Evolutionary conservation across 345 rosid genomes (phyloP), one percentile per base, ranked within the genome.

Genomic region (Arabidopsis suecica): DNA sequence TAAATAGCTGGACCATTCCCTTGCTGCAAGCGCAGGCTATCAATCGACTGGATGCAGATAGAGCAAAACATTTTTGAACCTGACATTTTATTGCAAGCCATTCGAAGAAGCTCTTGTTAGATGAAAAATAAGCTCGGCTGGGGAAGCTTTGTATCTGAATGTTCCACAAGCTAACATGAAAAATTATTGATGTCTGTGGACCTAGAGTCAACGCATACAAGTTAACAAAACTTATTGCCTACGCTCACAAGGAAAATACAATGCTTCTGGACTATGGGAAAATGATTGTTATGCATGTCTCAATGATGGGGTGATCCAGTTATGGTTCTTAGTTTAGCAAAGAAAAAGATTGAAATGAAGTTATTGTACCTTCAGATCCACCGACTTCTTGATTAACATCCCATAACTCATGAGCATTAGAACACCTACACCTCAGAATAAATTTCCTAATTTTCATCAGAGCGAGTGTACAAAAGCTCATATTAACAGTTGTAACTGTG

Each of bases 11-110:
- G 60, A 91, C 87, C 41, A 37, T 75, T 71, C 97, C 97, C 42
- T 83, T 82, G 76, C 83, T 83, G 75, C 97, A 90, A 74, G 88
- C 96, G 80, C 97, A 90, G 44, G 97, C 92, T 78, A 92, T 75
- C 69, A 90, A 81, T 80, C 79, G 79, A 67, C 73, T 68, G 58
- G 97, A 88, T 59, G 84, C 81, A 67, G 91, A 88, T 68, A 90
- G 71, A 34, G 92, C 84, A 86, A 86, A 90, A 78, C 88, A 89
- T 50, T 83, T 87, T 61, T 86, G 84, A 69, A 90, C 97, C 94
- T 89, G 94, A 72, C 66, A 83, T 50, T 77, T 60, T 69, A 73
- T 59, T 37, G 11, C 58, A 44, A 66, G 41, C 51, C 53, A 60
- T n/a, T 58, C 2, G 32, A 51, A 13, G 37, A 50, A 44, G 22